Base-by-base conservation (phyloP, 1,284 basidiomycete genomes). In the Sanghuangporus sanghuang region DNA sequence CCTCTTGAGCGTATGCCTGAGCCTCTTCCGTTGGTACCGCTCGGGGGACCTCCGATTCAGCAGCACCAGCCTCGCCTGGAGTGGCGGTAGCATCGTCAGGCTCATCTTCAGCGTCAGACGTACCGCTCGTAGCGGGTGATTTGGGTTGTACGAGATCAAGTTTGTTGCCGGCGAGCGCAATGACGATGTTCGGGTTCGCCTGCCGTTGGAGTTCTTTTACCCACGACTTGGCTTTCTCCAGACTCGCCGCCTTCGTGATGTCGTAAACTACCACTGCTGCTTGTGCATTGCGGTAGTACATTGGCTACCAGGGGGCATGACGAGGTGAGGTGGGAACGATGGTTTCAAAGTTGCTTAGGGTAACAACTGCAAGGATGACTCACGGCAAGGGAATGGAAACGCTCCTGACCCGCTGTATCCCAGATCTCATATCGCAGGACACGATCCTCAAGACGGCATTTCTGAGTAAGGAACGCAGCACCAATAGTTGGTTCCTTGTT, bases 141-240 rank as follows among this genome's bases (percentile, higher is more conserved):
- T 82, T 69, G 9, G 88, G 77, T 70, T 90, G 87, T 40, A 97
- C 94, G 66, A 98, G 85, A 78, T 98, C 96, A 69, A 97, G 84
- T 78, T 98, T 97, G 84, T 97, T 97, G 48, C 95, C 95, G 11
- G 93, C 93, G 56, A 98, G 87, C 8, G 95, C 95, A 71, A 99
- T 99, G 72, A 99, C 95, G 73, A 99, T 98, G 77, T 98, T 98
- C 42, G 96, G 96, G 76, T 97, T 98, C 44, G 97, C 96, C 75
- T 99, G 96, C 67, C 97, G 87, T 77, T 99, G 97, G 32, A 99
- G 84, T 78, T 99, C 96, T 81, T 98, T 99, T 68, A 99, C 96
- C 96, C 96, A 99, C 40, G 95, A 95, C 81, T 99, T 99, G 65
- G 96, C 96, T 77, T 99, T 99, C 76, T 99, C 97, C 67, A 99